Evolutionary conservation across 441 rosid genomes (phyloP).

Genomic region (Melastoma candidum): DNA sequence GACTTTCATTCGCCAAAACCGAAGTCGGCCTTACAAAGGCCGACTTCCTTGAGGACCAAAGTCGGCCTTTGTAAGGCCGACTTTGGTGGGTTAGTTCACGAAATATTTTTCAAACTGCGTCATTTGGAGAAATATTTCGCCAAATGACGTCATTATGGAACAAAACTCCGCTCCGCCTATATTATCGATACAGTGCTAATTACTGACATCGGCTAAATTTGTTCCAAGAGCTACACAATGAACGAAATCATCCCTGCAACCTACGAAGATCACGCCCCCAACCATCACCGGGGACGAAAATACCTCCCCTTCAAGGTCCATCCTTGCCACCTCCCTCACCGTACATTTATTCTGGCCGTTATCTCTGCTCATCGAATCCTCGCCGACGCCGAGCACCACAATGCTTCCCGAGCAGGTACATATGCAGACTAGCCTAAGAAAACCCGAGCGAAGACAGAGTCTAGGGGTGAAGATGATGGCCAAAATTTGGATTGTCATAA

Average conservation of each 20-base stretch:
- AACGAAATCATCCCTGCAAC: slow-evolving; percentile 79
- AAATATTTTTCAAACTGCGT: too few species aligned
- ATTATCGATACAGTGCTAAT: slow-evolving; percentile 17
- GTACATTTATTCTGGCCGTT: slow-evolving; percentile 11
- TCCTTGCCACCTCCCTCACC: slow-evolving; percentile 47
- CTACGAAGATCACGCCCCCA: slow-evolving; percentile 76
- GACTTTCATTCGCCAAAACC: too few species aligned
- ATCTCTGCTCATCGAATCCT: slow-evolving; percentile 16
- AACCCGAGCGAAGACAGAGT: background rate
- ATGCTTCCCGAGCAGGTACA: slow-evolving; percentile 63
- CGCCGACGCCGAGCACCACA: slow-evolving; percentile 37
- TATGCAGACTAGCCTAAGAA: slow-evolving; percentile 67
- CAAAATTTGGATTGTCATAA: background rate
- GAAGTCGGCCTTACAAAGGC: too few species aligned
- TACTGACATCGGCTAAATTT: too few species aligned
- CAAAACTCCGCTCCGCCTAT: too few species aligned
- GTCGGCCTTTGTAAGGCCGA: too few species aligned
- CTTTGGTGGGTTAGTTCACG: too few species aligned
- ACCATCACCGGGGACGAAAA: slow-evolving; percentile 98
- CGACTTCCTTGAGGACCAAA: too few species aligned
- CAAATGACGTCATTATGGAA: too few species aligned
- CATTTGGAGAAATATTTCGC: too few species aligned
- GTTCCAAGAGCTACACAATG: slow-evolving; percentile 47
- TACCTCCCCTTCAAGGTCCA: slow-evolving; percentile 55
- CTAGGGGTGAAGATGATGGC: background rate